These are phyloP conservation scores for Chlorociboria aeruginascens DNA, from an alignment of 495 filamentous ascomycete genomes.

Conservation along the genomic window DNA sequence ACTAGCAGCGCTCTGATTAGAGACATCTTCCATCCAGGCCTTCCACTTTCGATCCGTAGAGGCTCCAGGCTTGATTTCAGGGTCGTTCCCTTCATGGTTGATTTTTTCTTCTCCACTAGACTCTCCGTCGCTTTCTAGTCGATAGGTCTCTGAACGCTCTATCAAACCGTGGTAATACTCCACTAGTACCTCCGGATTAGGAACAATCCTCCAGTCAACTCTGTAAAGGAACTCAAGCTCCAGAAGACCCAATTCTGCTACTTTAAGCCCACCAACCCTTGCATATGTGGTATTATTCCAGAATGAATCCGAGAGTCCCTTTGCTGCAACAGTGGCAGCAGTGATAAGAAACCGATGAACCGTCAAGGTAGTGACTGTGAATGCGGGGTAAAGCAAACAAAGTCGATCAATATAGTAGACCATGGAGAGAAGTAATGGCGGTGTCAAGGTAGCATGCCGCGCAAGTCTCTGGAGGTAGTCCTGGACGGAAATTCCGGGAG, in stretches of 20 bases:
- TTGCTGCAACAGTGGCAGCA: constrained; percentile 87
- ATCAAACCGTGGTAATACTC: constrained; percentile 88
- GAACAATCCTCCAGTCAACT: constrained; percentile 94
- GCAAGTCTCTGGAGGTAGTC: constrained; percentile 90
- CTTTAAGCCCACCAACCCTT: constrained; percentile 78
- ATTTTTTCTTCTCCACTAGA: constrained; percentile 4
- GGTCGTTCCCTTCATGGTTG: not conserved
- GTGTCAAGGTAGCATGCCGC: constrained; percentile 84
- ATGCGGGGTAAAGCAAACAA: constrained; percentile 80
- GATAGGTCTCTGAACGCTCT: constrained; percentile 37
- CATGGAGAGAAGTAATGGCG: constrained; percentile 96
- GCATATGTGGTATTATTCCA: constrained; percentile 97
- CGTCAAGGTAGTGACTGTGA: constrained; percentile 87
- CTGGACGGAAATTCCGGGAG: constrained; percentile 82
- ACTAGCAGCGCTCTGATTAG: not conserved
- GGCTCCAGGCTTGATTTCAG: not conserved
- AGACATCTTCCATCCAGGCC: constrained; percentile 19
- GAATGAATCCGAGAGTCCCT: constrained; percentile 91
- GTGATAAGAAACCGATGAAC: constrained; percentile 96
- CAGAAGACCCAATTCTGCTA: constrained; percentile 81
- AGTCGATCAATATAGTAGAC: constrained; percentile 98
- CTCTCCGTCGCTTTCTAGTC: constrained; percentile 24
- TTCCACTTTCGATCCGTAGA: constrained; percentile 15
- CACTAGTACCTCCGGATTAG: constrained; percentile 80
- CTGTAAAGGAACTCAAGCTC: constrained; percentile 86